Evolutionary conservation across 345 rosid genomes (phyloP).

Genomic region (Moringa oleifera): DNA sequence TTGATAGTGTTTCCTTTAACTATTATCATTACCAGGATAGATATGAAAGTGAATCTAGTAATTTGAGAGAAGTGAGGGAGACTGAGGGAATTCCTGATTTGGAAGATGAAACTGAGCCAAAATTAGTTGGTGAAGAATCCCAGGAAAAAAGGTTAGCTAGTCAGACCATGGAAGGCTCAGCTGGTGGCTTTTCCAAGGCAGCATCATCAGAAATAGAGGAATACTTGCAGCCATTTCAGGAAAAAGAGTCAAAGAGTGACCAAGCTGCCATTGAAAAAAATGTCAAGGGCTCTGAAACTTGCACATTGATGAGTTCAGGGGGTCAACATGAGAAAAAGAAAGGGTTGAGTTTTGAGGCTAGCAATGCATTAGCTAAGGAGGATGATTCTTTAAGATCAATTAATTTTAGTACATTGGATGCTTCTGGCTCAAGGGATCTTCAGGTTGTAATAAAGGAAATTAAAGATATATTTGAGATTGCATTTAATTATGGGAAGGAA

Average conservation of each 20-base stretch:
- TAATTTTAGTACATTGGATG: not conserved
- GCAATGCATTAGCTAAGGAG: constrained; percentile 3
- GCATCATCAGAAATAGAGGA: not conserved
- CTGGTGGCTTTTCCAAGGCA: not conserved
- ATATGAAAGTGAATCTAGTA: constrained; percentile 17
- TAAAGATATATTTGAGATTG: constrained; percentile 9
- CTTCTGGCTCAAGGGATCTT: constrained; percentile 11
- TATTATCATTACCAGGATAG: not conserved
- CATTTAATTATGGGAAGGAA: constrained; percentile 3
- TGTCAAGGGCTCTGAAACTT: not conserved
- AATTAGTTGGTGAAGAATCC: not conserved
- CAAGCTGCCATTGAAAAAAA: not conserved
- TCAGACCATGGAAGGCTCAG: not conserved
- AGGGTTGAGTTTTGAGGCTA: not conserved
- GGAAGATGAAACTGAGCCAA: constrained; percentile 16
- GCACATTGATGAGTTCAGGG: not conserved
- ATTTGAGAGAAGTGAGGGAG: constrained; percentile 20
- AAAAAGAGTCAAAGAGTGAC: not conserved
- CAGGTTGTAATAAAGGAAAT: constrained; percentile 14
- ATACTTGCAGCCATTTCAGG: not conserved
- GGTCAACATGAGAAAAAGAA: not conserved
- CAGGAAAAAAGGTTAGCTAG: not conserved
- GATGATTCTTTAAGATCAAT: constrained; percentile 14
- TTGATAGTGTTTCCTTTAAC: not conserved
- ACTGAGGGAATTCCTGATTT: constrained; percentile 33